Evolutionary conservation across 768 basidiomycete species (phyloP), one percentile per base, ranked within the genome.

Genomic region (Phallus indusiatus): DNA sequence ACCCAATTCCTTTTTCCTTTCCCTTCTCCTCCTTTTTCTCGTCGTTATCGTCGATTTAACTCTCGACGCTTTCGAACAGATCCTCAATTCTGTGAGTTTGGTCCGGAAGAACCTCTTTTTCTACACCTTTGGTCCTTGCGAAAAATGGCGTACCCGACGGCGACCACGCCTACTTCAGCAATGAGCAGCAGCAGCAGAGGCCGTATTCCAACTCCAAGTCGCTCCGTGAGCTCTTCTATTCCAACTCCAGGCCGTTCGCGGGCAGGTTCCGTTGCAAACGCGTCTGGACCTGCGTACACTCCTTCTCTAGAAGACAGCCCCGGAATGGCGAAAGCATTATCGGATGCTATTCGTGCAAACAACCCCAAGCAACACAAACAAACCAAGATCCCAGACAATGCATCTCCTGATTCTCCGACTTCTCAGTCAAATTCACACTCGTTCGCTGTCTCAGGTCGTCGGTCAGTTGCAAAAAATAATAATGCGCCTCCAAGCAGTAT

Each of bases 311-410:
- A 67, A 55, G 80, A 85, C 65, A 72, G 74, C 56, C 81, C 86
- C 52, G 83, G 78, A 62, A 81, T 85, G 67, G 78, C 82, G 50
- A 81, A 80, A 64, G 85, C 88, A n/a, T 85, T 91, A 63, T 81
- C 78, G 47, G 88, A 90, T 63, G 89, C 89, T 28, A 81, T 91
- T 68, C 86, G 79, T 67, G 81, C 87, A 55, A 89, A 91, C 64
- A 86, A 91, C 68, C 89, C 89, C 42, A 81, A 85, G 17, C 79
- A 81, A 47, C 88, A 90, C 69, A 81, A 84, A 54, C 64, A 75
- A 55, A 71, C 34, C 35, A 28, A 18, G 48, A 51, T 50, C 71
- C 51, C 64, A 76, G 46, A 33, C 68, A 61, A 75, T 70, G 63
- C 66, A 55, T 75, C 75, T 0, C 69, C 78, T 7, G 69, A 79